phyloP scores from a whole-genome alignment of 345 rosid genomes.

The Streptanthus diversifolius region DNA sequence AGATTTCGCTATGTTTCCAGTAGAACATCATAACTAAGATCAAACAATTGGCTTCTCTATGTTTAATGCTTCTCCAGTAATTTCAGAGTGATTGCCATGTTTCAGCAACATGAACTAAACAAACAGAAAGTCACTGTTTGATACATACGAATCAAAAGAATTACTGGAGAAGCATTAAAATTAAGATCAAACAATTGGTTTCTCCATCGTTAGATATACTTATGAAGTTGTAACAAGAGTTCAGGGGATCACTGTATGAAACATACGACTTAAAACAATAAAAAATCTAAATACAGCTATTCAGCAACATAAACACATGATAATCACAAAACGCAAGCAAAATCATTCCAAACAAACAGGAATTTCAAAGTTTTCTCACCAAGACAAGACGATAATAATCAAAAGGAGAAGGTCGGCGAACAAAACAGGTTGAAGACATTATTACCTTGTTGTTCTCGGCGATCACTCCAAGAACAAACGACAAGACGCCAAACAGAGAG shows the following conservation, averaged over 20 bases:
- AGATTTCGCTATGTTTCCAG: background rate
- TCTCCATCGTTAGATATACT: background rate
- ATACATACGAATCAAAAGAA: background rate
- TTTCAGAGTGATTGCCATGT: too few relatives aligned
- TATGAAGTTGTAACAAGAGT: background rate
- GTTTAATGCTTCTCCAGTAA: too few relatives aligned
- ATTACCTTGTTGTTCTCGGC: constrained; percentile 85
- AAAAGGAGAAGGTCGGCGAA: background rate
- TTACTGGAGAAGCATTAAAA: too few relatives aligned
- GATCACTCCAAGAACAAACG: constrained; percentile 62
- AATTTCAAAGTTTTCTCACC: background rate
- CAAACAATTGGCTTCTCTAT: background rate
- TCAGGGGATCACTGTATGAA: background rate
- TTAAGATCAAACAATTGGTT: background rate
- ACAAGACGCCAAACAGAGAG: constrained; percentile 49
- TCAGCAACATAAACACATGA: background rate
- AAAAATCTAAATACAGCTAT: background rate
- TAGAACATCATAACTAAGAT: background rate
- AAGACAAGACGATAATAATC: background rate
- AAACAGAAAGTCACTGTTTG: background rate
- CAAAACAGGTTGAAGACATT: background rate
- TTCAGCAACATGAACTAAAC: background rate
- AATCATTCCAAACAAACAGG: background rate
- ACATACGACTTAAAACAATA: background rate
- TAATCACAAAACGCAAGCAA: background rate